Conservation (phyloP, 2,329 filamentous ascomycete genomes). For the Pyrenophora graminea region DNA sequence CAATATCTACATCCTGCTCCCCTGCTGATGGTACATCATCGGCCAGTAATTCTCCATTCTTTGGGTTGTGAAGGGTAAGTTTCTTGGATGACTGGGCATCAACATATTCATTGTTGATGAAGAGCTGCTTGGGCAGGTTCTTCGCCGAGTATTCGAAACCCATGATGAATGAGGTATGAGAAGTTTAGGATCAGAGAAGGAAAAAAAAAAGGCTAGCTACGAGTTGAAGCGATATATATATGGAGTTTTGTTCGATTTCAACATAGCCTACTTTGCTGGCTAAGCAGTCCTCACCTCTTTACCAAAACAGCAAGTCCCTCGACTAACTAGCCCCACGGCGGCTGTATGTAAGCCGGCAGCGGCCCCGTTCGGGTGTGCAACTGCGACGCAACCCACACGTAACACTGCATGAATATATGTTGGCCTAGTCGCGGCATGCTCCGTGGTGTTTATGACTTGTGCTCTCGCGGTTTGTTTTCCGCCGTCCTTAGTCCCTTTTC, state of each 20-base stretch:
- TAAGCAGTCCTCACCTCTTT: slow-evolving; percentile 6
- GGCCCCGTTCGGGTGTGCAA: slow-evolving; percentile 6
- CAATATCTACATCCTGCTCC: slow-evolving; percentile 52
- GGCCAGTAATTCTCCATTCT: slow-evolving; percentile 55
- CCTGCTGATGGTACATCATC: slow-evolving; percentile 54
- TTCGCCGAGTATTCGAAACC: slow-evolving; percentile 40
- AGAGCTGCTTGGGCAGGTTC: slow-evolving; percentile 47
- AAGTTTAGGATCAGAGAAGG: neutral
- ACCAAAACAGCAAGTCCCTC: slow-evolving; percentile 10
- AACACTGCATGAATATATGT: neutral
- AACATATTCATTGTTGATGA: slow-evolving; percentile 48
- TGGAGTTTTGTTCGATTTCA: neutral
- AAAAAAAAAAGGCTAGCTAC: neutral
- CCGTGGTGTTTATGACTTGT: slow-evolving; percentile 10
- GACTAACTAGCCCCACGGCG: slow-evolving; percentile 2
- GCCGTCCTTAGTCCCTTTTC: slow-evolving; percentile 5
- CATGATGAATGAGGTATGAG: slow-evolving; percentile 17
- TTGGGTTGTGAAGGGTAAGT: slow-evolving; percentile 56
- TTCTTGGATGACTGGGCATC: slow-evolving; percentile 50
- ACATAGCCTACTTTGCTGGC: neutral
- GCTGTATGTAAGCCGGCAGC: neutral
- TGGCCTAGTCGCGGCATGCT: neutral
- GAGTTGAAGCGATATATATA: slow-evolving; percentile 19
- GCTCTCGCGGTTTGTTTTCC: slow-evolving; percentile 36
- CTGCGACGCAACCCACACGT: neutral